Evolutionary conservation across 805 yeast genomes (phyloP), one percentile per base, ranked within the genome.

Genomic region (Metschnikowia rubicola): DNA sequence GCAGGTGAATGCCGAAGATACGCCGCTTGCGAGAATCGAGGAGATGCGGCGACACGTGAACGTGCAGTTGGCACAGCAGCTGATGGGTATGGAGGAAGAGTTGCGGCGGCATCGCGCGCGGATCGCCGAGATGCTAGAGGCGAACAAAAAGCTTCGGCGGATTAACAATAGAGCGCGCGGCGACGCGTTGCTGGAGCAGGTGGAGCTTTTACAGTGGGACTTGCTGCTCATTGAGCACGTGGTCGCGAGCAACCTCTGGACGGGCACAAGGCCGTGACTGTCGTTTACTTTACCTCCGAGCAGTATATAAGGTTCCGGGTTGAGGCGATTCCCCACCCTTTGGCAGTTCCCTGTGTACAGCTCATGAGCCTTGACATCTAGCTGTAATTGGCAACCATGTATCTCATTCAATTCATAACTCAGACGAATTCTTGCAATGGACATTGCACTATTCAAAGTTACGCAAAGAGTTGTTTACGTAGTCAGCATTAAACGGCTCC

Each of bases 41-140:
- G 53, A 50, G 21, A 46, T 50, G 50, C 34, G 43, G 31, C 42
- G 53, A 6, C 53, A 46, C 33, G 41, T 46, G 29, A 47, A 44
- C 21, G 44, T 40, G 37, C 53, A 50, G 37, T 43, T 50, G 50
- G 48, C 48, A n/a, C 48, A 43, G 34, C 50, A 50, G 46, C 44
- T 39, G 32, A 40, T 43, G 44, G 35, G 33, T 15, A 46, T 50
- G 48, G 50, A 46, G 19, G 53, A 43, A 15, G 53, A 50, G 36
- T 40, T 50, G 46, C 42, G 38, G 34, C 41, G 30, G 30, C 36
- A 44, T 30, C 33, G 48, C 13, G 44, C 32, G 26, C 39, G 40
- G n/a, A 39, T 50, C 17, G 36, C 37, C 33, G 53, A 50, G 39
- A 42, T 50, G 29, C 31, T 41, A 31, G 30, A 35, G 13, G 45